These are phyloP conservation scores for Lasiosphaeris hirsuta DNA, from an alignment of 495 filamentous ascomycete species.

Conservation along the genomic window DNA sequence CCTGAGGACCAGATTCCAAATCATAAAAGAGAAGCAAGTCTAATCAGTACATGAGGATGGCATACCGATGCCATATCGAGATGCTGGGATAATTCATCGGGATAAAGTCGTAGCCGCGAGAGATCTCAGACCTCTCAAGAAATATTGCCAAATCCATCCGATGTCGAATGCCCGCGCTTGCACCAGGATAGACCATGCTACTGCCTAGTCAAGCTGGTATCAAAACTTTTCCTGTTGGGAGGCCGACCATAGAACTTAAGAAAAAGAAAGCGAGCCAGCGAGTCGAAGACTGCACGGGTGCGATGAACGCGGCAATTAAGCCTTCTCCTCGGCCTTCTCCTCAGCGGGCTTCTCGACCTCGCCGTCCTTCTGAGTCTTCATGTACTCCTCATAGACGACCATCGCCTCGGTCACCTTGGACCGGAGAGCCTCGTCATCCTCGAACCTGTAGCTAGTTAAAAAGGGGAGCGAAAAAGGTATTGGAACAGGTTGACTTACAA, in stretches of 20 bases:
- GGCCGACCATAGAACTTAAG: conserved; percentile 35
- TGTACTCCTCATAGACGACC: conserved; percentile 95
- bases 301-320: conserved; percentile 30
- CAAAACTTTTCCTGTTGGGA: conserved; percentile 49
- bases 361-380: conserved; percentile 67
- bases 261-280: conserved; percentile 19
- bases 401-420: conserved; percentile 97
- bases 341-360: conserved; percentile 46
- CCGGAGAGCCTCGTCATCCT: conserved; percentile 83
- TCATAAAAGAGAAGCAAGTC: conserved; percentile 21
- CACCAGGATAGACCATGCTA: conserved; percentile 35
- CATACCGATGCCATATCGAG: conserved; percentile 30
- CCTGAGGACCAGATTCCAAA: conserved; percentile 23
- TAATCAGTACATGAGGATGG: conserved; percentile 34
- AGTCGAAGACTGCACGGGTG: conserved; percentile 4
- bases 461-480: not conserved
- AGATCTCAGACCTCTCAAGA: conserved; percentile 20
- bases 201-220: conserved; percentile 36
- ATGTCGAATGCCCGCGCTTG: conserved; percentile 13
- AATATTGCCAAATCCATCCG: conserved; percentile 22
- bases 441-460: conserved; percentile 58
- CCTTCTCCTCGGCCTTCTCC: conserved; percentile 57
- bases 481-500: conserved; percentile 67
- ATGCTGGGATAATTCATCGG: conserved; percentile 15
- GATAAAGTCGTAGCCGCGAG: conserved; percentile 22